Evolutionary conservation across 2,329 filamentous ascomycete species (phyloP), one percentile per base, ranked within the genome.

Genomic region (Ophiocordyceps camponoti-rufipedis): DNA sequence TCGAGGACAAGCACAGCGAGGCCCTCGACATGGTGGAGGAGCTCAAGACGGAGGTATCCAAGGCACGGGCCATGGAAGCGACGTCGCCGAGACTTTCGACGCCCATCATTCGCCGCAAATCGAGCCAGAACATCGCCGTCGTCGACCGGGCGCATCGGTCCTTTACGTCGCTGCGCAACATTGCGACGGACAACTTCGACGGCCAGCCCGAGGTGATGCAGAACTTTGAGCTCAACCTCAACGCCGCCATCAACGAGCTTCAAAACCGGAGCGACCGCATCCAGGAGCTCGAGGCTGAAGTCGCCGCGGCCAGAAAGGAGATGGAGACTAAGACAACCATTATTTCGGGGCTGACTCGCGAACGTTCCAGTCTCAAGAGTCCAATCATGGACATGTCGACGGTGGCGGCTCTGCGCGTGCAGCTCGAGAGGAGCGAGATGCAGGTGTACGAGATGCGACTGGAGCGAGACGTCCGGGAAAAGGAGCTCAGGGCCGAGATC

Each of bases 261-360:
- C 83, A 94, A 51, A 72, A 72, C 10, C 79, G 88, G 40, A 88
- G 88, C 38, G 88, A 96, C 60, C 80, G 88, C 28, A 88, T 95
- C 45, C 85, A 93, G 56, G 80, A 88, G 54, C 70, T 98, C 13
- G 91, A 98, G 61, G 78, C 79, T 6, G 89, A 94, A 53, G 75
- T 95, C 47, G 70, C 79, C 28, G 80, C 78, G 4, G 77, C 87
- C 19, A 91, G 85, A 68, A 94, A 87, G 67, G 91, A 98, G 62
- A 94, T 96, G 82, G 91, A 98, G 58, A 80, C 76, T 50, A 98
- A 98, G 74, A 87, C 89, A 70, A 85, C 85, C 29, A 88, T 98
- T 57, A 96, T 98, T 54, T 85, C 86, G 29, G 91, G 91, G 7
- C 70, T 98, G 50, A 94, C 91, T 4, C 81, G 91, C 45, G 93